These are phyloP conservation scores for Rhizopogon hawkerae DNA, from an alignment of 1,284 basidiomycete genomes.

Conservation along the genomic window DNA sequence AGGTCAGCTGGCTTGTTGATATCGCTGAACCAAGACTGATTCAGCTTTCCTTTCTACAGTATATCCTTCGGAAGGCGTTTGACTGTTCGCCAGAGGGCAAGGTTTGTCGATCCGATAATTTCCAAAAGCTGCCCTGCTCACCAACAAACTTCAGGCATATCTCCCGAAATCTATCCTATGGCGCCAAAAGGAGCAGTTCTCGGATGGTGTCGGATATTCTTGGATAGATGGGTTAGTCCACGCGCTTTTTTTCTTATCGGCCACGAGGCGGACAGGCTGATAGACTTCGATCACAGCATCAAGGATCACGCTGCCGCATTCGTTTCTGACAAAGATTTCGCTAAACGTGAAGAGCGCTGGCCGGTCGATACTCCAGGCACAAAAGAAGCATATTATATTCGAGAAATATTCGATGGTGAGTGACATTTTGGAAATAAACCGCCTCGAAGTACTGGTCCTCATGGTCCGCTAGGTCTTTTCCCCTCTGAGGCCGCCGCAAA, in stretches of 20 bases:
- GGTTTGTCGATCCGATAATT: slow-evolving; percentile 29
- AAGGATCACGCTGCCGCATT: slow-evolving; percentile 77
- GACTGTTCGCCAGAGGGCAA: slow-evolving; percentile 82
- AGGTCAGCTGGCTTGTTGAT: slow-evolving; percentile 39
- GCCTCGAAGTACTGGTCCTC: slow-evolving; percentile 7
- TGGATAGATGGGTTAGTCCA: slow-evolving; percentile 90
- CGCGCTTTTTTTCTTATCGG: neutral
- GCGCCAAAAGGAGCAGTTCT: slow-evolving; percentile 99
- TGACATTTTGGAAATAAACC: neutral
- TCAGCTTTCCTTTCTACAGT: slow-evolving; percentile 38
- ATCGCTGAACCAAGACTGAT: slow-evolving; percentile 5
- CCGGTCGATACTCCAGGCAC: slow-evolving; percentile 83
- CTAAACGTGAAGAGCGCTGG: slow-evolving; percentile 71
- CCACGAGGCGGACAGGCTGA: neutral
- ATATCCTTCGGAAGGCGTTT: slow-evolving; percentile 96
- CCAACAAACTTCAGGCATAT: slow-evolving; percentile 60
- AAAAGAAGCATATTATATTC: slow-evolving; percentile 95
- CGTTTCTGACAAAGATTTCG: slow-evolving; percentile 81
- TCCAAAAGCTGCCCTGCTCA: neutral
- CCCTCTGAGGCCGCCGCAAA: slow-evolving; percentile 78
- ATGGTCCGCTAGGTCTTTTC: slow-evolving; percentile 53
- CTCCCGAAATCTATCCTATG: slow-evolving; percentile 92
- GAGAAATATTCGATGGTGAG: slow-evolving; percentile 85
- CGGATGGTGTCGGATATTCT: slow-evolving; percentile 97
- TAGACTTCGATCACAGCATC: slow-evolving; percentile 44